Base-by-base conservation (phyloP, 345 rosid species). In the Corchorus capsularis region DNA sequence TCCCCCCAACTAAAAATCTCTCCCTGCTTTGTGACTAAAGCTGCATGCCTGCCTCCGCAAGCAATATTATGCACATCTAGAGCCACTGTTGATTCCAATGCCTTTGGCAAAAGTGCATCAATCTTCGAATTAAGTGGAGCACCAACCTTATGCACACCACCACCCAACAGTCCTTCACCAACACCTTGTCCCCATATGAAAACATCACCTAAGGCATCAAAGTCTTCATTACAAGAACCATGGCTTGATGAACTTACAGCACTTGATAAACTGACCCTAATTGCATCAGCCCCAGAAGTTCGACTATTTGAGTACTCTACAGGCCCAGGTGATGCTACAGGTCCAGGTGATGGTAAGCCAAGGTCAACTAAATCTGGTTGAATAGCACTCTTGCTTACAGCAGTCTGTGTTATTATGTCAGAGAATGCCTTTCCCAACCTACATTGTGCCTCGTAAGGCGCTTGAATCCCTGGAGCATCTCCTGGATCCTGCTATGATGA, bases 1-100 rank as follows among this genome's bases (percentile, higher is more conserved):
- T 91, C 92, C 20, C 98, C 98, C 97, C 97, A 94, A 75, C 97
- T 94, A 75, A 90, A 93, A 79, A 91, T 89, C 79, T 91, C 92
- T 62, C 97, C 98, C 77, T 89, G 88, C 79, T 86, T 91, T 50
- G 92, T 93, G 71, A 93, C 89, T 75, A 94, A 78, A 75, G 83
- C 84, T n/a, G 97, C 97, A 87, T 94, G 98, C 83, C 80, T 88
- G 79, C 84, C 73, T 83, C 98, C 97, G 82, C 98, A 94, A 67
- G 97, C 93, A 41, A 94, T 85, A 77, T 77, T 82, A 73, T 84
- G 87, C 43, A 87, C 93, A 87, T 93, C 97, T 12, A 92, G 85
- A 71, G 89, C 88, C 79, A 89, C 88, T 2, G 84, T 85, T 69
- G 98, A 86, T 67, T 85, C 96, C 86, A 94, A 84, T 79, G 84